A percentile compares a stretch with the other conserved stretches of the same genome.
These are phyloP conservation scores for Clarireedia homoeocarpa DNA, from an alignment of 2,329 filamentous ascomycete species.

Conservation along the genomic window DNA sequence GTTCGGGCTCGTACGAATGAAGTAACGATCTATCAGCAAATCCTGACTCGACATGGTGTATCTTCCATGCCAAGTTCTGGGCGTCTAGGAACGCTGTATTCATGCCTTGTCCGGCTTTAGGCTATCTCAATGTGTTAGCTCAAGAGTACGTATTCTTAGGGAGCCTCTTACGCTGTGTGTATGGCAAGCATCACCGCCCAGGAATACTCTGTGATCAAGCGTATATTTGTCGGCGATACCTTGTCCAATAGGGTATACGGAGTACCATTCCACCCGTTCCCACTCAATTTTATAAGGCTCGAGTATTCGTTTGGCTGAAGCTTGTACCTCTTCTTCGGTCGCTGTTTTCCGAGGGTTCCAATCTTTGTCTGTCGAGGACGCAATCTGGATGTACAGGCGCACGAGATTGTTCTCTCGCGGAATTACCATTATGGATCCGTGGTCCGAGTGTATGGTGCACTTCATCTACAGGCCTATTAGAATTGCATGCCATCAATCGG, in stretches of 20 bases:
- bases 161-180: slow-evolving; percentile 57
- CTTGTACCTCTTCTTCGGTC: slow-evolving; percentile 55
- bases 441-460: slow-evolving; percentile 66
- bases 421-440: slow-evolving; percentile 74
- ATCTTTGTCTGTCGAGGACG: slow-evolving; percentile 51
- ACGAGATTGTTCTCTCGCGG: slow-evolving; percentile 63
- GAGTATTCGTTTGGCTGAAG: slow-evolving; percentile 56
- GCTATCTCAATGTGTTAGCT: slow-evolving; percentile 51
- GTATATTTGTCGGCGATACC: slow-evolving; percentile 63
- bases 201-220: slow-evolving; percentile 60
- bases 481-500: slow-evolving; percentile 40
- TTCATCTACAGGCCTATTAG: slow-evolving; percentile 45
- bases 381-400: slow-evolving; percentile 62
- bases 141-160: slow-evolving; percentile 31
- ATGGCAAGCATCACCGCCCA: slow-evolving; percentile 72
- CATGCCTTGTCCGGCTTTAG: slow-evolving; percentile 74
- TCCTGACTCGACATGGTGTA: slow-evolving; percentile 79
- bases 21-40: slow-evolving; percentile 70
- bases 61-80: slow-evolving; percentile 91
- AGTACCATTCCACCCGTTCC: slow-evolving; percentile 65
- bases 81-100: slow-evolving; percentile 75
- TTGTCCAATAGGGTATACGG: slow-evolving; percentile 70
- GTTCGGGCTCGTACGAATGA: slow-evolving; percentile 79
- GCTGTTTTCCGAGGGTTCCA: slow-evolving; percentile 56
- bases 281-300: slow-evolving; percentile 60